Evolutionary conservation across 805 yeast species (phyloP), one percentile per base, ranked within the genome.

Genomic region (Nakazawaea anatomiae): DNA sequence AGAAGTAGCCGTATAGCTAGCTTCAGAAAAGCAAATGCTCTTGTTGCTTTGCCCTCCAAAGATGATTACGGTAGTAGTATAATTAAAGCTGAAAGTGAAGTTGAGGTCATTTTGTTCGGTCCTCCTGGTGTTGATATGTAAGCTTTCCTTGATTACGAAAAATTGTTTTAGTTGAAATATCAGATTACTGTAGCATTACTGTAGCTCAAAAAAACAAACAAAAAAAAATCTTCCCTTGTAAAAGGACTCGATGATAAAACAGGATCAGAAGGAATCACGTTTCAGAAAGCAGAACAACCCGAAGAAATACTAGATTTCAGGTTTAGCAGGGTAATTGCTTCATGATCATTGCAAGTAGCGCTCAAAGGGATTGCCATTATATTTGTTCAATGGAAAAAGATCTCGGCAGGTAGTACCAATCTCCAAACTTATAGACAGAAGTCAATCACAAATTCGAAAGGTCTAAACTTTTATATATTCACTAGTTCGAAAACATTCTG

Each of bases 1-100:
- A 60, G 83, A 50, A 75, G 80, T 52, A 73, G 79, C 50, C 60
- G 78, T 25, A 70, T 78, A 9, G 75, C 73, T 1, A 73, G 79
- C 27, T 65, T 78, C 59, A 69, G 62, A n/a, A 67, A 69, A 0
- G 77, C 81, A 1, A 76, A 77, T 57, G 79, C 72, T 0, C 58
- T 77, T 1, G 59, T 74, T 2, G 60, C 72, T 11, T 63, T 78
- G 3, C 83, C 83, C 0, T 60, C 76, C 1, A 50, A 54, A 8
- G 56, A 47, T 5, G 58, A 52, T 11, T 42, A 40, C 2, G 46
- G 48, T 0, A 32, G 50, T 4, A 53, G 14, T 5, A 35, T 38
- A 6, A 28, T 51, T 9, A 18, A 39, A 2, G 48, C 47, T 7
- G 51, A 44, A 5, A 9, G 31, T 12, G 45, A 42, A n/a, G 48